Evolutionary conservation across 768 basidiomycete genomes (phyloP), one percentile per base, ranked within the genome.

Genomic region (Mycena venus): DNA sequence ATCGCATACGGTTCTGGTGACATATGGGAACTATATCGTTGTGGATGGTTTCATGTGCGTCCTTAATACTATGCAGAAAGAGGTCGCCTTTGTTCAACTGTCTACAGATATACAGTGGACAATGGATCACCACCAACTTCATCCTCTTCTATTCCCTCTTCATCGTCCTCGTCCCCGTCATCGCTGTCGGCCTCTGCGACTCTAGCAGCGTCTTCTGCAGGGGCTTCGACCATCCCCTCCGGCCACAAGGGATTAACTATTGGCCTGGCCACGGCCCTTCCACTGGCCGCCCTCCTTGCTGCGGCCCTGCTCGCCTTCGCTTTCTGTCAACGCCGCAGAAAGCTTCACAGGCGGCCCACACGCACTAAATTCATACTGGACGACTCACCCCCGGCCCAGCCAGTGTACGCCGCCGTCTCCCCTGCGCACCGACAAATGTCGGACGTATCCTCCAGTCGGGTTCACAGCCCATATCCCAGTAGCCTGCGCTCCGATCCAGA

Each of bases 31-130:
- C 1, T 38, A 44, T 32, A 68, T 68, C 7, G 59, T 76, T 14
- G 63, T 42, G 14, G 72, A 76, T 31, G 75, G 72, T 1, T 73
- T 73, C 51, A 73, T 71, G 75, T 76, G 72, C 51, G 72, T 63
- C 3, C 23, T 47, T 19, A 2, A 27, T 14, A 38, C 12, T 23
- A 12, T 12, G 14, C 31, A 34, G 55, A 10, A 7, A 3, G 29
- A 34, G 8, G 55, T 32, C n/a, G 31, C 32, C 27, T 21, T 58
- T n/a, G 19, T 58, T 34, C 29, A 3, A 21, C 25, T 15, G 14
- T n/a, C 6, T 58, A 3, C 55, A 58, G 55, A 2, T 58, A 32
- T 34, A 58, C 55, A 58, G 32, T 32, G 29, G 55, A 58, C 55
- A 19, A 58, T n/a, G 55, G 55, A 34, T 19, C 55, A 10, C 21